Evolutionary conservation across 805 yeast species (phyloP).

Genomic region (Candida gorgasii): DNA sequence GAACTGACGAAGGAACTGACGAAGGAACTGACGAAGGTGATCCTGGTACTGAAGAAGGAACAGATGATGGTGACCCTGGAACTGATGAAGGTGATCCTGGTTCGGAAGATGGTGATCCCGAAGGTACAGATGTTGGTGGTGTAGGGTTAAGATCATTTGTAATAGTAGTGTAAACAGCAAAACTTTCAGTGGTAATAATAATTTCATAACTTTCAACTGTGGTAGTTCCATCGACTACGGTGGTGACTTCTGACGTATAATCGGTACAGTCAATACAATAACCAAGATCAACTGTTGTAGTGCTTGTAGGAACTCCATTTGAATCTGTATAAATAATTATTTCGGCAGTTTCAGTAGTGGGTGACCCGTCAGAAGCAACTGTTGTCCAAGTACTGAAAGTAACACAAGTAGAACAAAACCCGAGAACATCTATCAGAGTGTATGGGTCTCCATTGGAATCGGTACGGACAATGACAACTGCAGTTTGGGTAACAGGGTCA

Average conservation of each 20-base stretch:
- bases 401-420: constrained; percentile 5
- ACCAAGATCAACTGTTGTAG: constrained; percentile 11
- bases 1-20: too few relatives aligned
- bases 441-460: constrained; percentile 11
- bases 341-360: constrained; percentile 13
- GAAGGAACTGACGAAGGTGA: too few relatives aligned
- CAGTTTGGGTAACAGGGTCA: constrained; percentile 12
- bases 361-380: constrained; percentile 12
- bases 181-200: constrained; percentile 11
- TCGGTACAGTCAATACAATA: constrained; percentile 12
- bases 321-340: constrained; percentile 16
- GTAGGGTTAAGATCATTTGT: neutral
- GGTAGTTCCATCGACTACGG: constrained; percentile 12
- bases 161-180: constrained; percentile 1
- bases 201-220: constrained; percentile 4
- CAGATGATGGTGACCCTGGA: too few relatives aligned
- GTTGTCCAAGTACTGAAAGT: constrained; percentile 14
- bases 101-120: too few relatives aligned
- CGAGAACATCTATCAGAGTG: constrained; percentile 15
- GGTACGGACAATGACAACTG: constrained; percentile 14
- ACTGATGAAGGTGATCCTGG: too few relatives aligned
- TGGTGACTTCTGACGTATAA: constrained; percentile 12
- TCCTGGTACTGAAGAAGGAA: too few relatives aligned
- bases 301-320: constrained; percentile 12
- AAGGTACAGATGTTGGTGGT: neutral